Evolutionary conservation across 2,329 filamentous ascomycete species (phyloP), one percentile per base, ranked within the genome.

Genomic region (Pseudomassariella vexata): DNA sequence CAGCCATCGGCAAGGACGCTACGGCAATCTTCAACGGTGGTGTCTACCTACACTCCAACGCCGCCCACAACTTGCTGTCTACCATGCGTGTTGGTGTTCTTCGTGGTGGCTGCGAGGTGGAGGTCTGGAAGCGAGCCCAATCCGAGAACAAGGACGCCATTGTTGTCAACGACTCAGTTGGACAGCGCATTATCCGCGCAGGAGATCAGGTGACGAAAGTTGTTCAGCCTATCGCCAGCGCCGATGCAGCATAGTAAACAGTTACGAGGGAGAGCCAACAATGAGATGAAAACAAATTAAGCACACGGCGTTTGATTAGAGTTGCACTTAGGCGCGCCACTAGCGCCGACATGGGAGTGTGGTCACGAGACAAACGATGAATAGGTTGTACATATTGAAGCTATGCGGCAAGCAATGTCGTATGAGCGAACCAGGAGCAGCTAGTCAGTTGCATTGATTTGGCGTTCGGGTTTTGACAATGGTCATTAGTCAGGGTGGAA

Each of bases 141-240:
- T 66, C 70, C 47, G 77, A 82, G 55, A 78, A 76, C 63, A 82
- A 82, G 61, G 78, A 82, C 41, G 68, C 75, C 36, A 69, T 75
- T 39, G 73, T 76, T 43, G 69, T 82, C 49, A 82, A 81, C 53
- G 83, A 88, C 49, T 75, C 72, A 14, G 63, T 73, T 37, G 83
- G 83, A 34, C 71, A 82, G 54, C 73, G 79, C 32, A 82, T 89
- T 47, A 73, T 87, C 51, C 77, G 84, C 39, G 82, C 83, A 43
- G 83, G 82, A 30, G 70, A 77, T 48, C 83, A 89, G 60, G 73
- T 83, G 32, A 89, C 84, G 40, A 82, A 82, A 60, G 75, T 86
- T 39, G 66, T 76, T 9, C 76, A 85, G 57, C 82, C 83, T 27
- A 72, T 82, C 23, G 73, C 76, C 37, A 82, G 76, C 48, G 83